A percentile compares a stretch with the other conserved stretches of the same genome.
phyloP scores from a whole-genome alignment of 1,139 yeast species.

The Wickerhamomyces sp. region DNA sequence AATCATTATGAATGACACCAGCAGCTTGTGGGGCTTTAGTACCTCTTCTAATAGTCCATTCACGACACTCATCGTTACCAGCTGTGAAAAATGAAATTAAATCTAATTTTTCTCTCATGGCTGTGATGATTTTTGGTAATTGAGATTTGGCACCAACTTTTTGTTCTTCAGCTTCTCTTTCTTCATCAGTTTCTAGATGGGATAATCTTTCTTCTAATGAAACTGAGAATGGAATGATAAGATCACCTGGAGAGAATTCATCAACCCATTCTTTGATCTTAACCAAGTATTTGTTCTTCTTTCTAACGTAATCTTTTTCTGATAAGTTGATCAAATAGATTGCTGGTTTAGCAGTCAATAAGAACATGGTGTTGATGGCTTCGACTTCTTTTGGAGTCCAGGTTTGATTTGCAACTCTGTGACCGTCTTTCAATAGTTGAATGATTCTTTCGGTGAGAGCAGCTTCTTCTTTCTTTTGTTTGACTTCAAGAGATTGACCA shows the following conservation, averaged over 20 bases:
- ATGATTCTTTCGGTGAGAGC: conserved; percentile 74
- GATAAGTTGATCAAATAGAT: conserved; percentile 91
- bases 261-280: conserved; percentile 98
- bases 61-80: conserved; percentile 84
- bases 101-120: conserved; percentile 81
- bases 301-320: conserved; percentile 91
- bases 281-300: conserved; percentile 92
- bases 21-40: conserved; percentile 89
- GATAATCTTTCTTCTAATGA: conserved; percentile 91
- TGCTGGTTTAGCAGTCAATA: conserved; percentile 93
- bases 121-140: conserved; percentile 78
- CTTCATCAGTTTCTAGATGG: conserved; percentile 83
- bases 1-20: conserved; percentile 78
- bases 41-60: conserved; percentile 84
- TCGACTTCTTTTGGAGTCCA: conserved; percentile 94
- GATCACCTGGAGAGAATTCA: conserved; percentile 87
- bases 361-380: conserved; percentile 77
- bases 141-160: conserved; percentile 80
- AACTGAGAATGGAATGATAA: conserved; percentile 90
- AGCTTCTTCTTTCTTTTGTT: conserved; percentile 91
- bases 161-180: conserved; percentile 87
- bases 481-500: conserved; percentile 93
- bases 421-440: conserved; percentile 70
- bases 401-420: conserved; percentile 84
- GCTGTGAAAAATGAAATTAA: conserved; percentile 81